Conservation (phyloP, 164 flowering plant genomes). For the Aristolochia contorta region DNA sequence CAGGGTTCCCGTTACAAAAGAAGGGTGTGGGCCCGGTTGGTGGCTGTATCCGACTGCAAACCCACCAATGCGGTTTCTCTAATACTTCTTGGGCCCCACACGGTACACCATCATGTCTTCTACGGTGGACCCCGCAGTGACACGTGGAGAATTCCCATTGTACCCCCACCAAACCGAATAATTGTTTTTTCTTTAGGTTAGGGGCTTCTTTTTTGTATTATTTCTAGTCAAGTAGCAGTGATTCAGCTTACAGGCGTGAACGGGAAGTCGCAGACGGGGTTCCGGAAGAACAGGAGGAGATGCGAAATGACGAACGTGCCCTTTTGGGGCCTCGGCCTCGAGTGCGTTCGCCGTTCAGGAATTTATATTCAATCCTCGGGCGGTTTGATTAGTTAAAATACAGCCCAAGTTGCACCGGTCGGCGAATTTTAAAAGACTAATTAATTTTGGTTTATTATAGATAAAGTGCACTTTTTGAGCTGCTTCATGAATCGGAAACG, state of each 20-base stretch:
- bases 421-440: too few relatives aligned
- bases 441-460: too few relatives aligned
- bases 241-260: constrained; percentile 4
- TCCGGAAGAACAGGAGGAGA: neutral
- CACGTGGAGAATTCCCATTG: constrained; percentile 1
- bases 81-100: constrained; percentile 38
- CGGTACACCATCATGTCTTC: constrained; percentile 18
- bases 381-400: too few relatives aligned
- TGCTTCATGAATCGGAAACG: too few relatives aligned
- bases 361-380: too few relatives aligned
- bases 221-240: neutral
- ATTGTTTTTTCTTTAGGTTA: neutral
- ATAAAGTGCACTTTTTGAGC: too few relatives aligned
- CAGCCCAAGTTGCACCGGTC: too few relatives aligned
- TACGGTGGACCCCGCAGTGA: neutral
- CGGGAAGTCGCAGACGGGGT: neutral
- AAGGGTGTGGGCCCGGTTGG: constrained; percentile 7
- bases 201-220: neutral
- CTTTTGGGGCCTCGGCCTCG: neutral
- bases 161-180: neutral
- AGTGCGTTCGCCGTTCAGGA: too few relatives aligned
- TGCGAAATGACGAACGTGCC: neutral
- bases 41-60: constrained; percentile 28
- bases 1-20: neutral
- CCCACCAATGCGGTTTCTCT: constrained; percentile 31